phyloP scores from a whole-genome alignment of 2,329 filamentous ascomycete genomes.

The Stachybotrys elegans region DNA sequence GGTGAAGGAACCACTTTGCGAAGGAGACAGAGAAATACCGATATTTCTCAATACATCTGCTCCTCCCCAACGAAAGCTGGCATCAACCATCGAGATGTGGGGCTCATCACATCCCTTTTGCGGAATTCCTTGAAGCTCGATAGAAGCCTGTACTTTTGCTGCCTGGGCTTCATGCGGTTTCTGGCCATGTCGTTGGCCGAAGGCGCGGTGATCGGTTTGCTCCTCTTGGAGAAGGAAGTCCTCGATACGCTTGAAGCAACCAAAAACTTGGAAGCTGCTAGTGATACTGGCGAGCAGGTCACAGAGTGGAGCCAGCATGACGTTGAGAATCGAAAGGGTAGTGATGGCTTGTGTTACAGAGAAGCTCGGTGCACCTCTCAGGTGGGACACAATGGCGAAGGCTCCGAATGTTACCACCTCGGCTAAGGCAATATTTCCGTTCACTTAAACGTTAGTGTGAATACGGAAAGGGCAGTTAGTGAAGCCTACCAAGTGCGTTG shows the following conservation, averaged over 20 bases:
- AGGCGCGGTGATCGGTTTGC: slow-evolving; percentile 15
- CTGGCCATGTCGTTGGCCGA: slow-evolving; percentile 2
- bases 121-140: slow-evolving; percentile 8
- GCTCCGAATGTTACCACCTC: slow-evolving; percentile 24
- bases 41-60: slow-evolving; percentile 17
- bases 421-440: slow-evolving; percentile 19
- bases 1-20: slow-evolving; percentile 17
- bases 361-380: slow-evolving; percentile 17
- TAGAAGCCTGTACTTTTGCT: not conserved
- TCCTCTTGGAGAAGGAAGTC: slow-evolving; percentile 21
- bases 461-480: no score
- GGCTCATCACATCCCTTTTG: slow-evolving; percentile 1
- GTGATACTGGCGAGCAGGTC: slow-evolving; percentile 19
- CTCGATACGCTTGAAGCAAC: slow-evolving; percentile 24
- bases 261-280: slow-evolving; percentile 19
- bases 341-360: slow-evolving; percentile 24
- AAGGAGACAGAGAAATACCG: slow-evolving; percentile 13
- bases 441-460: slow-evolving; percentile 12
- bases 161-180: not conserved
- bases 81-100: slow-evolving; percentile 14
- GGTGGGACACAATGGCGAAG: slow-evolving; percentile 21
- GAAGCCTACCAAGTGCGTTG: slow-evolving; percentile 20
- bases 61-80: slow-evolving; percentile 21
- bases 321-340: slow-evolving; percentile 21
- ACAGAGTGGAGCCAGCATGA: slow-evolving; percentile 21